Evolutionary conservation across 208 protist genomes (phyloP), one percentile per base, ranked within the genome.

Genomic region (Acanthamoeba triangularis): DNA sequence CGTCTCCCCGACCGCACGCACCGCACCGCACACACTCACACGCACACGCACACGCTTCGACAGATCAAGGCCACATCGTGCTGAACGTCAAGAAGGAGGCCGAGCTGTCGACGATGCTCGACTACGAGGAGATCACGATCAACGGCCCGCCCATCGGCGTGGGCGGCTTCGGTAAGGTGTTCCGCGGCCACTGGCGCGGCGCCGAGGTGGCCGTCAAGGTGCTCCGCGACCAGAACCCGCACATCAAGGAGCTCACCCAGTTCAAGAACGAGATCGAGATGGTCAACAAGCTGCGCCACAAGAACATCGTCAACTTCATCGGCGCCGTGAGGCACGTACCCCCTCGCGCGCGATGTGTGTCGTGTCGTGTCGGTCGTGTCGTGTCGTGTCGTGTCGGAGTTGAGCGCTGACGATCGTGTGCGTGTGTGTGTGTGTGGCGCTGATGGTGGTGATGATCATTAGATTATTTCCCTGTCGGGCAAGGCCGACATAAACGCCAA

Each of bases 401-500:
- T n/a, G n/a, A n/a, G n/a, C n/a, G n/a, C n/a, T n/a, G n/a, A n/a
- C n/a, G n/a, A n/a, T n/a, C n/a, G n/a, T n/a, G n/a, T n/a, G n/a
- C n/a, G n/a, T n/a, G n/a, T n/a, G n/a, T n/a, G n/a, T n/a, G n/a
- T n/a, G n/a, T n/a, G n/a, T n/a, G n/a, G n/a, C n/a, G n/a, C n/a
- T n/a, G n/a, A n/a, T n/a, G n/a, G n/a, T n/a, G n/a, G n/a, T n/a
- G n/a, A n/a, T n/a, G 16, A 8, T 20, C n/a, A 16, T 8, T 30
- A 88, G 80, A 33, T 90, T 6, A 28, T 91, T 28, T 91, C 84
- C 4, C 37, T 91, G 13, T 91, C 84, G 33, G 52, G n/a, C n/a
- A 91, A 91, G 49, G 84, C 84, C 52, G 84, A 91, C 54, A 91
- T 91, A 35, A 91, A 91, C 61, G 84, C 84, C 84, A 91, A 91